Percentiles rank a stretch among this genome's conserved stretches.
Conservation (phyloP, 371 early-diverging fungal species). For the Umbelopsis sp. region DNA sequence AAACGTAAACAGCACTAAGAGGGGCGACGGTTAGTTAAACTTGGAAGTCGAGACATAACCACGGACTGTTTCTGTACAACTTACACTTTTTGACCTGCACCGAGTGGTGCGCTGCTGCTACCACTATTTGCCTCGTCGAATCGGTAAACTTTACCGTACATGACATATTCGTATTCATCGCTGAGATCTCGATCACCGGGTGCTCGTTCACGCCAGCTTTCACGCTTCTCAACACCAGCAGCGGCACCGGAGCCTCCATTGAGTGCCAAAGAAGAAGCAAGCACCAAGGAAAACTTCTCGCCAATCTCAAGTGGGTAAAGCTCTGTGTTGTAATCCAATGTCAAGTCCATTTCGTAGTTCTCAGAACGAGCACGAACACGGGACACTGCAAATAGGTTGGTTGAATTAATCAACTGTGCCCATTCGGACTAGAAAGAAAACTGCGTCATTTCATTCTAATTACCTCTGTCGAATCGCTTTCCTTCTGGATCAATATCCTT, state of each 20-base stretch:
- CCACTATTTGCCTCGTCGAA: conserved; percentile 81
- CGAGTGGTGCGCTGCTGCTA: conserved; percentile 26
- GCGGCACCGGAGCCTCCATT: conserved; percentile 41
- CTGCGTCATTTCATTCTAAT: not conserved
- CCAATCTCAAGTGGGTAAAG: conserved; percentile 85
- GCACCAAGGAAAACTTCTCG: conserved; percentile 83
- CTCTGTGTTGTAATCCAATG: conserved; percentile 92
- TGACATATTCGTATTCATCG: conserved; percentile 97
- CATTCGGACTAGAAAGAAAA: no score
- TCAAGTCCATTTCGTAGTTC: conserved; percentile 87
- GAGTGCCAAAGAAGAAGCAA: conserved; percentile 79
- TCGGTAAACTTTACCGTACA: conserved; percentile 95
- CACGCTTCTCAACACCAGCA: conserved; percentile 49
- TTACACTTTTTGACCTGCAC: conserved; percentile 70
- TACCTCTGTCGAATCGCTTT: conserved; percentile 93
- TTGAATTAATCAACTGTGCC: not conserved
- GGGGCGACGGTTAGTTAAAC: not conserved
- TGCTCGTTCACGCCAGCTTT: conserved; percentile 67
- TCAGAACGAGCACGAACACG: conserved; percentile 86
- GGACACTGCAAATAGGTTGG: conserved; percentile 66
- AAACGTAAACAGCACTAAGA: conserved; percentile 78
- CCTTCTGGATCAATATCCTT: conserved; percentile 89
- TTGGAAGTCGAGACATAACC: not conserved
- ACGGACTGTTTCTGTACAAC: conserved; percentile 27
- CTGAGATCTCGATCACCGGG: conserved; percentile 77